These are phyloP conservation scores for Hypoxylon rubiginosum DNA, from an alignment of 2,329 filamentous ascomycete genomes.

Conservation along the genomic window DNA sequence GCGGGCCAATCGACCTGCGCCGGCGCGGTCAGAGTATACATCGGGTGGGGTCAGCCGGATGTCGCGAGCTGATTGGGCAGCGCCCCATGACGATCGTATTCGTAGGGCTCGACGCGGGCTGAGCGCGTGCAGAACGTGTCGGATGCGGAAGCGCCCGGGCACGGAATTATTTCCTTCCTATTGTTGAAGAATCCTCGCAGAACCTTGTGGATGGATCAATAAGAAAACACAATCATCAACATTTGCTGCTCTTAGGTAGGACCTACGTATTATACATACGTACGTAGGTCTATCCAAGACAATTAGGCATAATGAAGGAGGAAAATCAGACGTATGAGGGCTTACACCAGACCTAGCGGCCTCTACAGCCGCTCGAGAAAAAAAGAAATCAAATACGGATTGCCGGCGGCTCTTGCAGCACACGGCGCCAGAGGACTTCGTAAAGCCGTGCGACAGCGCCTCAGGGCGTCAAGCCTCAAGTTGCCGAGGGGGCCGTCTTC, in stretches of 20 bases:
- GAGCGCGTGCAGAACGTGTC: slow-evolving; percentile 4
- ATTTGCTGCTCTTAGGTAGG: not conserved
- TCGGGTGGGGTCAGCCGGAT: slow-evolving; percentile 18
- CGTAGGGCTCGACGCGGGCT: slow-evolving; percentile 6
- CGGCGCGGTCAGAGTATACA: slow-evolving; percentile 32
- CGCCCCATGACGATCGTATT: not conserved
- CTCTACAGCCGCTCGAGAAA: slow-evolving; percentile 36
- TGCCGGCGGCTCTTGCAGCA: slow-evolving; percentile 12
- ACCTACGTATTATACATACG: too few relatives aligned
- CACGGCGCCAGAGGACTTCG: slow-evolving; percentile 5
- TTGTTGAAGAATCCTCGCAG: slow-evolving; percentile 4
- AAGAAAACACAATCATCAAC: slow-evolving; percentile 2
- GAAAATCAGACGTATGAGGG: slow-evolving; percentile 40
- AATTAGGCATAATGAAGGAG: slow-evolving; percentile 36
- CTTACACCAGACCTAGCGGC: slow-evolving; percentile 21
- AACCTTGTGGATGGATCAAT: slow-evolving; percentile 16
- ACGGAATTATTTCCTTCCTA: slow-evolving; percentile 6
- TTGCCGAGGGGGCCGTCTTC: slow-evolving; percentile 14
- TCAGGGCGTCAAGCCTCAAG: slow-evolving; percentile 17
- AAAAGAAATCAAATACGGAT: slow-evolving; percentile 8
- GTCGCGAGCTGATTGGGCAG: slow-evolving; percentile 28
- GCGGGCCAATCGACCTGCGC: slow-evolving; percentile 26
- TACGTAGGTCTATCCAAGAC: not conserved
- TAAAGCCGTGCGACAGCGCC: slow-evolving; percentile 12
- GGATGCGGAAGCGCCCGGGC: slow-evolving; percentile 14